A percentile compares a stretch with the other conserved stretches of the same genome.
phyloP scores from a whole-genome alignment of 1,284 basidiomycete species.

The Singerocomus inundabilis region DNA sequence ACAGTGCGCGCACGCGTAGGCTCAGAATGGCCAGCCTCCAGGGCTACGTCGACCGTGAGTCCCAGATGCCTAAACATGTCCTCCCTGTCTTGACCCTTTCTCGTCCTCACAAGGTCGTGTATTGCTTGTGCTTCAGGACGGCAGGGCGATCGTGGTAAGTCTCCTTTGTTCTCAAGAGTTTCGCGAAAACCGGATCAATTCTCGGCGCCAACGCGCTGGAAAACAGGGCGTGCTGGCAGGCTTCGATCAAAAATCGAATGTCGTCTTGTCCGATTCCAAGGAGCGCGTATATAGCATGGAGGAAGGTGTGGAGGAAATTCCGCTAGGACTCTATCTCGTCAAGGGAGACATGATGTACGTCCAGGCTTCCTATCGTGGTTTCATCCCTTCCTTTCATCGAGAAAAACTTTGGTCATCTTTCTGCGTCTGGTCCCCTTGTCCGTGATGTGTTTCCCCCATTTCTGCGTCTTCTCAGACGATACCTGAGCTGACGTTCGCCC shows the following conservation, averaged over 20 bases:
- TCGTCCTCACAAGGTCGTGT: slow-evolving; percentile 53
- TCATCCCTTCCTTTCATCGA: not conserved
- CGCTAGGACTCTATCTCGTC: slow-evolving; percentile 94
- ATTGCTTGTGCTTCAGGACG: slow-evolving; percentile 87
- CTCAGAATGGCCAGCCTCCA: slow-evolving; percentile 74
- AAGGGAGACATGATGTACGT: slow-evolving; percentile 96
- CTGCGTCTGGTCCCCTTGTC: too few relatives aligned
- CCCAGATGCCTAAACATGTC: not conserved
- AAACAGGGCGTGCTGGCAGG: slow-evolving; percentile 83
- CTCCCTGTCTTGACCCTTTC: slow-evolving; percentile 7
- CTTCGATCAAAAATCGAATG: slow-evolving; percentile 90
- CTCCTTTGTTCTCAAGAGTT: not conserved
- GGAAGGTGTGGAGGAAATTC: slow-evolving; percentile 91
- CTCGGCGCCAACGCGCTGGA: not conserved
- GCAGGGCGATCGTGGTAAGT: slow-evolving; percentile 76
- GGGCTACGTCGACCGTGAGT: slow-evolving; percentile 80
- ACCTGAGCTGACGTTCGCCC: not conserved
- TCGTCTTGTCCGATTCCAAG: slow-evolving; percentile 87
- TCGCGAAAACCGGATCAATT: slow-evolving; percentile 10
- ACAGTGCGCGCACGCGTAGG: slow-evolving; percentile 20
- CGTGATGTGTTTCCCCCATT: not conserved
- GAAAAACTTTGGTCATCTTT: too few relatives aligned
- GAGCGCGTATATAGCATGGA: slow-evolving; percentile 90
- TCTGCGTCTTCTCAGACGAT: not conserved
- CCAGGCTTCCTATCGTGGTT: not conserved